Base-by-base conservation (phyloP, 495 filamentous ascomycete species). In the Xylaria acuta region DNA sequence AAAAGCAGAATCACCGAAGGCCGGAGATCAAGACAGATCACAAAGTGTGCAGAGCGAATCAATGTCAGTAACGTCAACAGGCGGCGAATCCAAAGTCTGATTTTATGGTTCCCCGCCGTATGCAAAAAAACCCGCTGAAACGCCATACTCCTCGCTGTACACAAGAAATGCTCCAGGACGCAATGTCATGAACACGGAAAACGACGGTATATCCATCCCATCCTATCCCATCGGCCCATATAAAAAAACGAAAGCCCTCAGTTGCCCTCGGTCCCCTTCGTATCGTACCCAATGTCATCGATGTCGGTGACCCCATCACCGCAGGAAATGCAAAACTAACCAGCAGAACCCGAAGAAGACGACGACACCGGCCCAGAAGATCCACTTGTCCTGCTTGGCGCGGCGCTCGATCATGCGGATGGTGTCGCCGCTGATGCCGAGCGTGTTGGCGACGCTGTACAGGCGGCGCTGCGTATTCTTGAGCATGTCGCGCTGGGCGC, bases 381-480 rank as follows among this genome's bases (percentile, higher is more conserved):
- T 97, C 95, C 95, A 98, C 82, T 97, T 98, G 76, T 99, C 96
- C 85, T 98, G 90, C 81, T 88, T 92, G 65, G 96, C 95, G 72
- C 96, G 87, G 76, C 96, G 84, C 81, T 98, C 95, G 63, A 99
- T 86, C 93, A 95, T 97, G 18, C 97, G 88, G 69, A 99, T 99
- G 6, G 96, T 99, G 79, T 98, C 97, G 38, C 95, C 94, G 80
- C 92, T 94, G 45, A 99, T 88, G 9, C 96, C 96, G 72, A 99
- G 82, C 38, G 97, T 98, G 77, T 97, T 98, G 8, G 93, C 96
- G 27, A 97, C 94, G 78, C 89, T 94, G 77, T 98, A 98, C 58
- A 99, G 85, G 79, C 89, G 88, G 77, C 90, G 89, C 84, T 98
- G 96, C 53, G 96, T 98, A 9, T 90, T 92, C 84, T 99, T 99